Conservation (phyloP, 1,139 yeast species). For the Yamadazyma trypodendri region DNA sequence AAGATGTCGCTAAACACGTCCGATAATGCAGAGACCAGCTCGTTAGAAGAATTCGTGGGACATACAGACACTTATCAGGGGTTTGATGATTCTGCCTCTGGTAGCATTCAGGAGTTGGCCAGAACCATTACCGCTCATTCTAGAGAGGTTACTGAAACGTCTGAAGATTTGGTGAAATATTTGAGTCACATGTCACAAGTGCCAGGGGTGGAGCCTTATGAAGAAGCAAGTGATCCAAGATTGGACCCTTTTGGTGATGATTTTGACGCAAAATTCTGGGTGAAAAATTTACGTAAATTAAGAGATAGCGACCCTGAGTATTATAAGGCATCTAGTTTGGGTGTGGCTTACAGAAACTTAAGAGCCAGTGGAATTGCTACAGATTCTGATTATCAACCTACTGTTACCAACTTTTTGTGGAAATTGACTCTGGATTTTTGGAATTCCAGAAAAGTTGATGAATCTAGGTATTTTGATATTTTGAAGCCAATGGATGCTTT, state of each 20-base stretch:
- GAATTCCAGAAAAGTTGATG: slow-evolving; percentile 13
- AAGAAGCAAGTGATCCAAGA: slow-evolving; percentile 13
- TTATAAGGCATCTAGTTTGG: slow-evolving; percentile 62
- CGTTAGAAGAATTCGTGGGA: slow-evolving; percentile 13
- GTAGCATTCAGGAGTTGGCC: slow-evolving; percentile 31
- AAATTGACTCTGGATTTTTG: slow-evolving; percentile 20
- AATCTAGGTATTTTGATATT: slow-evolving; percentile 25
- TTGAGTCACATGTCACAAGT: slow-evolving; percentile 52
- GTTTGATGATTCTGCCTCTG: slow-evolving; percentile 26
- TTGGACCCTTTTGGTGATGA: slow-evolving; percentile 44
- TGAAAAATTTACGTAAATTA: slow-evolving; percentile 23
- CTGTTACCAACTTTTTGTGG: slow-evolving; percentile 53
- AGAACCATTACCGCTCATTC: slow-evolving; percentile 30
- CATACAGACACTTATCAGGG: slow-evolving; percentile 28
- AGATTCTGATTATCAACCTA: slow-evolving; percentile 78
- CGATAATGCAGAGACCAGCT: slow-evolving; percentile 10
- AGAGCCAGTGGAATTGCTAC: slow-evolving; percentile 75
- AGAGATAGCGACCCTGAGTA: slow-evolving; percentile 53
- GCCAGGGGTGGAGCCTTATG: slow-evolving; percentile 46
- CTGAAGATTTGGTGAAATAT: slow-evolving; percentile 53
- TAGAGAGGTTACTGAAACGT: slow-evolving; percentile 18
- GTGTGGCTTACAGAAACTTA: slow-evolving; percentile 66
- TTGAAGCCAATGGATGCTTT: slow-evolving; percentile 36
- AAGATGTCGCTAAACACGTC: slow-evolving; percentile 9
- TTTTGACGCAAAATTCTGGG: slow-evolving; percentile 52